A percentile compares a stretch with the other conserved stretches of the same genome.
Conservation (phyloP, 2,329 filamentous ascomycete genomes). For the Sporothrix phasma region DNA sequence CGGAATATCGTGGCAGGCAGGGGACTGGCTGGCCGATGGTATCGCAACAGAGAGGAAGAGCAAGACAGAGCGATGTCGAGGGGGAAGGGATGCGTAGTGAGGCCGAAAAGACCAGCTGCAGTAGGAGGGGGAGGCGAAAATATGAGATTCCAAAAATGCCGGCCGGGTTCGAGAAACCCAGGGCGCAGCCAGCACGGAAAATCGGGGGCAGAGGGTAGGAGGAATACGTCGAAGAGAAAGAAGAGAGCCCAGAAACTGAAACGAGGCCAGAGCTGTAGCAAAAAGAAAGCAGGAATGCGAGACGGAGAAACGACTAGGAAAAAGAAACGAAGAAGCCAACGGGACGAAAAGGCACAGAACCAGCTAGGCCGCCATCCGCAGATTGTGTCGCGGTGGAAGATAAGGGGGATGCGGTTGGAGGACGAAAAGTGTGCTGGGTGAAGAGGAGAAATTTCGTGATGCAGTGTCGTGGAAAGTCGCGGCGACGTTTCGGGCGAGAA, state of each 20-base stretch:
- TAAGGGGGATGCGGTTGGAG: neutral
- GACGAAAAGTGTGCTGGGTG: constrained; percentile 1
- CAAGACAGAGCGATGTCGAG: neutral
- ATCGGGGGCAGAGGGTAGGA: no score
- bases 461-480: constrained; percentile 10
- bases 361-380: constrained; percentile 9
- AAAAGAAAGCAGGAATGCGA: constrained; percentile 7
- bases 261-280: neutral
- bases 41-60: neutral
- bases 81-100: neutral
- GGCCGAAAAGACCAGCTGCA: neutral
- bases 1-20: neutral
- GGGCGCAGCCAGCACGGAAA: neutral
- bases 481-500: constrained; percentile 15
- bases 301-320: neutral
- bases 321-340: neutral
- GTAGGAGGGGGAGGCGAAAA: neutral
- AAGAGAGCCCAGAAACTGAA: neutral
- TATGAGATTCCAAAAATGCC: neutral
- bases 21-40: neutral
- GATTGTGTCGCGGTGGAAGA: neutral
- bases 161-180: neutral
- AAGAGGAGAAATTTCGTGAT: constrained; percentile 3
- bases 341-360: neutral
- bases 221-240: neutral